Evolutionary conservation across 2,329 filamentous ascomycete species (phyloP), one percentile per base, ranked within the genome.

Genomic region (Colletotrichum filicis): DNA sequence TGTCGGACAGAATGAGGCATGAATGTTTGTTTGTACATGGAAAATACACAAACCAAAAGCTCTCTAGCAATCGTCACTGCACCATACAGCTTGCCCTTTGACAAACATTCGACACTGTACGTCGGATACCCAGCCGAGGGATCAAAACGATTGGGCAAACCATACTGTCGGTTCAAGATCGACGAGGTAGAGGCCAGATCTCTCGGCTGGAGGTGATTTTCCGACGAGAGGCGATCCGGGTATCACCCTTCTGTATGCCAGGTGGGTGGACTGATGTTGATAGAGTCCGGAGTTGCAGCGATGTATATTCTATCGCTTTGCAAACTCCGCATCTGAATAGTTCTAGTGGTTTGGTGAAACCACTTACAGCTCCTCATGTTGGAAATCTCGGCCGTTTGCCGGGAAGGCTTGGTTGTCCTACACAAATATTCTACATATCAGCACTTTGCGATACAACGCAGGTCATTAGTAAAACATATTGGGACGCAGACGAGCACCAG

Each of bases 11-110:
- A 49, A 22, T 53, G 55, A 53, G 46, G 16, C 24, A 64, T 69
- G 53, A 60, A 24, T 30, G 55, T 52, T 52, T 61, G 60, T 65
- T 55, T 61, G 56, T 57, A 35, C 60, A 46, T 46, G 42, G 42
- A 53, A 26, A 7, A 57, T 35, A 32, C 16, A 71, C 55, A 60
- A 73, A 32, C 35, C 60, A 56, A 46, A n/a, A 16, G 16, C 37
- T 49, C 60, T 35, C 42, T 66, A 57, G 56, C 60, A 56, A 57
- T 14, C 26, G 49, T 58, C 52, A 28, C 49, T 73, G 60, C 61
- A 57, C 46, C 56, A 37, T 53, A 56, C 46, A 37, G 35, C 19
- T 42, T 57, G 49, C 46, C 7, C 28, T 42, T 28, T 60, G 46
- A 28, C 28, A 56, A 24, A 46, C 28, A 24, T 35, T 57, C 28